Evolutionary conservation across 805 yeast species (phyloP).

Genomic region (Wickerhamia fluorescens): DNA sequence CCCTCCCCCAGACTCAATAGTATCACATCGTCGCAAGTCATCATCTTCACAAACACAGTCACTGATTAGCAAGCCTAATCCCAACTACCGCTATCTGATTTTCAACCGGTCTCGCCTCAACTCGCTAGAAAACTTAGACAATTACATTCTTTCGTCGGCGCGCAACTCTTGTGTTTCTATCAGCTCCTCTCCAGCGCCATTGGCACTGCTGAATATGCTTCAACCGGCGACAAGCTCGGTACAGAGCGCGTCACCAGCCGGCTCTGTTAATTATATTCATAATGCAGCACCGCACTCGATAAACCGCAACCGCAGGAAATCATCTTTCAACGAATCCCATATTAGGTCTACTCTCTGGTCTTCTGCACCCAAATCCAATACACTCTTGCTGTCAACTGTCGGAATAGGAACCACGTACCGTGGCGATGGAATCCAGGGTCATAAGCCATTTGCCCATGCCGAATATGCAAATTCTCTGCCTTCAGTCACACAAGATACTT

Average conservation of each 20-base stretch:
- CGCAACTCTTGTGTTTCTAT: constrained; percentile 27
- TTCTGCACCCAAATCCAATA: constrained; percentile 7
- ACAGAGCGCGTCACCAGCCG: constrained; percentile 18
- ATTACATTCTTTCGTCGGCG: constrained; percentile 35
- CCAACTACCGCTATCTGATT: constrained; percentile 21
- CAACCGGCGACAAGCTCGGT: constrained; percentile 7
- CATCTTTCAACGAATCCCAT: constrained; percentile 37
- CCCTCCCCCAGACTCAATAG: constrained; percentile 24
- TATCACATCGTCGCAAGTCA: constrained; percentile 19
- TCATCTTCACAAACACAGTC: constrained; percentile 25
- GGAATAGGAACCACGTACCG: too few relatives aligned
- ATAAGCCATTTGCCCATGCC: constrained; percentile 5
- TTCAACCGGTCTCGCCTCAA: constrained; percentile 35
- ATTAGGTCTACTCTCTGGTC: constrained; percentile 34
- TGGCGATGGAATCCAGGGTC: neutral
- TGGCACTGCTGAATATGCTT: constrained; percentile 6
- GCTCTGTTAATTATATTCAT: constrained; percentile 12
- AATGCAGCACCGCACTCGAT: constrained; percentile 3
- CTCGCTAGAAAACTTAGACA: constrained; percentile 36
- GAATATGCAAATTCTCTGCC: constrained; percentile 7
- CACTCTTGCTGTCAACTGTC: too few relatives aligned
- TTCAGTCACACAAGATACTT: constrained; percentile 6
- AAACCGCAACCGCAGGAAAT: constrained; percentile 21
- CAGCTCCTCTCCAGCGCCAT: constrained; percentile 26
- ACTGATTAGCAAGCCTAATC: constrained; percentile 12